phyloP scores from a whole-genome alignment of 164 flowering plant species.

The Sextonia rubra region DNA sequence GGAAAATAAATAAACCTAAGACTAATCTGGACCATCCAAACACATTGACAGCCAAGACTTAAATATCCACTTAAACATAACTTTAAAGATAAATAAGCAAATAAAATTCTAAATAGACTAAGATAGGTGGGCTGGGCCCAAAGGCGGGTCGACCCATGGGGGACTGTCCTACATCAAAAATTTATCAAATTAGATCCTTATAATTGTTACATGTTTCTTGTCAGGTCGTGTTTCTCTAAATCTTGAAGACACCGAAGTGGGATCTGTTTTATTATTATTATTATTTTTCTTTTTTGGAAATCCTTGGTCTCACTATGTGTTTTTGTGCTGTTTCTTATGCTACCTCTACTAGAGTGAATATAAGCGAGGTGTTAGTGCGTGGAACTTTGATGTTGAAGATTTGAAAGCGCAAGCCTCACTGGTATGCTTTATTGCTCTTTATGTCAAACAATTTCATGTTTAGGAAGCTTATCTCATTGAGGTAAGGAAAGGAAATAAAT shows the following conservation, averaged over 20 bases:
- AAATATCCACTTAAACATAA: no score
- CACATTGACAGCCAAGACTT: no score
- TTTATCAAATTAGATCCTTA: no score
- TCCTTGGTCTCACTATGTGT: not conserved
- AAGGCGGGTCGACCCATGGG: no score
- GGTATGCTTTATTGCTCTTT: conserved; percentile 36
- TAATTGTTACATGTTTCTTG: not conserved
- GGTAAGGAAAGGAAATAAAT: no score
- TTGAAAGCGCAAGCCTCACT: conserved; percentile 88
- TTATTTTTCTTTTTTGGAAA: not conserved
- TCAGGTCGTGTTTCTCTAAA: not conserved
- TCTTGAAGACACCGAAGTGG: not conserved
- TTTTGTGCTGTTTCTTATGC: not conserved
- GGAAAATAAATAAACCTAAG: no score
- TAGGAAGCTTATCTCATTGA: not conserved
- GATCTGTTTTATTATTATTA: not conserved
- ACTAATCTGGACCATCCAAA: no score
- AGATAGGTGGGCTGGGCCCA: no score
- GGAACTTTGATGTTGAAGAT: conserved; percentile 97
- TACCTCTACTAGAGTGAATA: conserved; percentile 71
- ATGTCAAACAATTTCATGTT: not conserved
- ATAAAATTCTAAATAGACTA: no score
- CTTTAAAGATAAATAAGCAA: no score
- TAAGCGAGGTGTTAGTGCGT: conserved; percentile 98
- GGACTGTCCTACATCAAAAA: no score